These are phyloP conservation scores for Kodamaea plutei DNA, from an alignment of 1,139 yeast genomes.

Conservation along the genomic window DNA sequence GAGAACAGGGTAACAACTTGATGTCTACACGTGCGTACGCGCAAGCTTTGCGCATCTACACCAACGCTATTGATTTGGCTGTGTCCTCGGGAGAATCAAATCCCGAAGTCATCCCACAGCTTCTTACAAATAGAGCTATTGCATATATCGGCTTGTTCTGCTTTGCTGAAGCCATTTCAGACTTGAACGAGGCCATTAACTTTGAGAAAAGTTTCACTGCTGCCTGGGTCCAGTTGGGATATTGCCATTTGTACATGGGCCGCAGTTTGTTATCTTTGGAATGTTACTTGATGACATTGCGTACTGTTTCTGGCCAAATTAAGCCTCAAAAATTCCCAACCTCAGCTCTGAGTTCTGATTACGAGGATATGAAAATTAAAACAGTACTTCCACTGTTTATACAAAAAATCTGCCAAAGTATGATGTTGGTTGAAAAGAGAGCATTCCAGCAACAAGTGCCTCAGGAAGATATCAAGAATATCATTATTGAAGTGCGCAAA, in stretches of 20 bases:
- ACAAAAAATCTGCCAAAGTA: constrained; percentile 33
- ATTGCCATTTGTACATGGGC: constrained; percentile 44
- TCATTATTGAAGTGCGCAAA: constrained; percentile 27
- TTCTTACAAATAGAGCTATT: constrained; percentile 39
- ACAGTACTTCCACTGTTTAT: constrained; percentile 39
- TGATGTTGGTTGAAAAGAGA: constrained; percentile 37
- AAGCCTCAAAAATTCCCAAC: constrained; percentile 25
- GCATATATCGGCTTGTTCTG: constrained; percentile 44
- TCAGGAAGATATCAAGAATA: constrained; percentile 17
- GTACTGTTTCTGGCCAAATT: constrained; percentile 29
- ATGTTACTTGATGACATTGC: constrained; percentile 33
- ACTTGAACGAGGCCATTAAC: constrained; percentile 31
- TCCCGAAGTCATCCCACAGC: constrained; percentile 26
- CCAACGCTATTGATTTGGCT: constrained; percentile 31
- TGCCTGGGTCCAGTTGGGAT: constrained; percentile 47
- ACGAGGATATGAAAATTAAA: constrained; percentile 19
- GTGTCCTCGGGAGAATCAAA: constrained; percentile 8
- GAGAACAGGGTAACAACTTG: constrained; percentile 43
- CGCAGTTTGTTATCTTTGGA: constrained; percentile 29
- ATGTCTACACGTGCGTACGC: constrained; percentile 37
- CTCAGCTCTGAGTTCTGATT: constrained; percentile 14
- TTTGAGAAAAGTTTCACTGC: constrained; percentile 35
- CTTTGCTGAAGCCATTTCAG: constrained; percentile 39
- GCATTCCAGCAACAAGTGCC: constrained; percentile 36
- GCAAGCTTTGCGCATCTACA: constrained; percentile 40